These are phyloP conservation scores for Aphanomyces euteiches DNA, from an alignment of 352 stramenopile species.

Conservation along the genomic window DNA sequence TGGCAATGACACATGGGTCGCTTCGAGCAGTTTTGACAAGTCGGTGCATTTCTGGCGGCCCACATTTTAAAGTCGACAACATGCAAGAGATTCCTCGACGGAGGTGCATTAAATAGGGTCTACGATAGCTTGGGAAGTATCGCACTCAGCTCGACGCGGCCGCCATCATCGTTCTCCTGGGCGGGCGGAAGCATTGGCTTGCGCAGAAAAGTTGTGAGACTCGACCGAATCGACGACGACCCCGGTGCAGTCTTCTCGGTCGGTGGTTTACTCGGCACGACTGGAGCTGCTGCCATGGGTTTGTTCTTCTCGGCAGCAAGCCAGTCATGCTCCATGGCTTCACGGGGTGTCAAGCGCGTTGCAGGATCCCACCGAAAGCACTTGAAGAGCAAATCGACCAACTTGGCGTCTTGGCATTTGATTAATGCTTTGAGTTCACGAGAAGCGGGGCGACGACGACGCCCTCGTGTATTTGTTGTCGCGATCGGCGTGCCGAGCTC, in stretches of 20 bases:
- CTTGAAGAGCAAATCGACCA: slow-evolving; percentile 56
- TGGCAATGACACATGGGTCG: not conserved
- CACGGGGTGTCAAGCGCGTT: slow-evolving; percentile 52
- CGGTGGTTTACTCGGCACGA: not conserved
- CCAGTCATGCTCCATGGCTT: slow-evolving; percentile 63
- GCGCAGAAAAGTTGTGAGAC: not conserved
- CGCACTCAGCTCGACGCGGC: not conserved
- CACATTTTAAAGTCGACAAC: slow-evolving; percentile 4
- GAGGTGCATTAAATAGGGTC: not conserved
- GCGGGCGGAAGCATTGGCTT: not conserved
- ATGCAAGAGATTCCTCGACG: not conserved
- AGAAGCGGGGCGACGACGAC: slow-evolving; percentile 42
- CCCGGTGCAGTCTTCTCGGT: not conserved
- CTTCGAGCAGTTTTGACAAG: slow-evolving; percentile 63
- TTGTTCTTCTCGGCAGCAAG: slow-evolving; percentile 30
- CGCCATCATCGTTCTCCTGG: not conserved
- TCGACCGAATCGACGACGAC: not conserved
- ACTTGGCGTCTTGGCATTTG: slow-evolving; percentile 48
- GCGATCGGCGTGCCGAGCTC: slow-evolving; percentile 41
- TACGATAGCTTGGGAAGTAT: slow-evolving; percentile 2
- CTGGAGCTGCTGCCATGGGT: not conserved
- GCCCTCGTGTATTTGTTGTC: slow-evolving; percentile 61
- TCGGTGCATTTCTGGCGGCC: slow-evolving; percentile 46
- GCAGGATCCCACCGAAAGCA: slow-evolving; percentile 67
- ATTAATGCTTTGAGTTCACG: slow-evolving; percentile 41